These are phyloP conservation scores for Phyllosticta citriasiana DNA, from an alignment of 2,329 filamentous ascomycete genomes.

Conservation along the genomic window DNA sequence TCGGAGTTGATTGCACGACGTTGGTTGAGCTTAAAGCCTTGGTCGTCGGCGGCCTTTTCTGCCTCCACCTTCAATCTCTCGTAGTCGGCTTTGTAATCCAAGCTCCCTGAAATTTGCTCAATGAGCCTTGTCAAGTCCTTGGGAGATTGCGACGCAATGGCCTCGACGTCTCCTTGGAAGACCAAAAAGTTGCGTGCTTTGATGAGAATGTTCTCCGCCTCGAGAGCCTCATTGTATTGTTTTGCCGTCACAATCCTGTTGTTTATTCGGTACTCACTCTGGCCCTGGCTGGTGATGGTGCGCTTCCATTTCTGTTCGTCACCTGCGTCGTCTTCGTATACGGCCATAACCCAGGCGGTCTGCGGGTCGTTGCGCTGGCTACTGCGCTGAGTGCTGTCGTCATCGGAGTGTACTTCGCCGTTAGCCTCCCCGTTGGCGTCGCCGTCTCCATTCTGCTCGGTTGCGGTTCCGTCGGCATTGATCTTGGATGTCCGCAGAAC, in stretches of 20 bases:
- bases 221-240: conserved; percentile 86
- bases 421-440: conserved; percentile 47
- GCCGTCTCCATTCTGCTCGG: conserved; percentile 28
- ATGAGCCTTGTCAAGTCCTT: conserved; percentile 89
- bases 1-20: conserved; percentile 93
- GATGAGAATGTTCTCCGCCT: conserved; percentile 92
- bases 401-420: conserved; percentile 15
- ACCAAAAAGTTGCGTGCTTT: conserved; percentile 97
- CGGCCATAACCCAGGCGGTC: conserved; percentile 97
- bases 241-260: conserved; percentile 78
- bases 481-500: conserved; percentile 88
- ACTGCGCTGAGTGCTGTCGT: conserved; percentile 46
- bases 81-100: conserved; percentile 92
- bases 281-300: conserved; percentile 76
- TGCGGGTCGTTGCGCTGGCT: conserved; percentile 72
- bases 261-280: conserved; percentile 96
- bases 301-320: conserved; percentile 96
- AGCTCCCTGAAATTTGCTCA: conserved; percentile 92
- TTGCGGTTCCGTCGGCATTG: conserved; percentile 77
- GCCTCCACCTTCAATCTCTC: conserved; percentile 79
- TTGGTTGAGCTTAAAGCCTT: conserved; percentile 77
- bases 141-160: conserved; percentile 89
- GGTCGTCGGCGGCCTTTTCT: conserved; percentile 79
- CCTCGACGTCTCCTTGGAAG: conserved; percentile 96
- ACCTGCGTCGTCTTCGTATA: conserved; percentile 94